Base-by-base conservation (phyloP, 2,329 filamentous ascomycete species). In the Lachnellula arida region DNA sequence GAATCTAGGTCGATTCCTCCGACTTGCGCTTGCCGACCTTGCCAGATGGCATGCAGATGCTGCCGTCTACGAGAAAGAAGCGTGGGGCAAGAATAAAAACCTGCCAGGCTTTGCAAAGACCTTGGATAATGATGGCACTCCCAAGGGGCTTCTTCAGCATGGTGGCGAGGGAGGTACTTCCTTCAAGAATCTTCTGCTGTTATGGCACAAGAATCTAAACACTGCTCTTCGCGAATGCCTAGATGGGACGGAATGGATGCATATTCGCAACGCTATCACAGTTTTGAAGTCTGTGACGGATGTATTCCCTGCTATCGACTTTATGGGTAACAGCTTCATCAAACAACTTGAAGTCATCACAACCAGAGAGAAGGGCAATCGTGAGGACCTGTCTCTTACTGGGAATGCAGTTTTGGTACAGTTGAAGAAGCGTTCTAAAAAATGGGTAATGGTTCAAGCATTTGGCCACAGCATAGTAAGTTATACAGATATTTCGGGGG, bases 211-310 rank as follows among this genome's bases (percentile, higher is more conserved):
- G 65, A 85, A 88, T 60, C 75, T 99, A 44, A 88, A 88, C 65
- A 82, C 77, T 49, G 90, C 93, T 2, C 76, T 99, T 53, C 92
- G 91, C 69, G 81, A 81, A 39, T 97, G 93, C 69, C 79, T 99
- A 47, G 84, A 84, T 17, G 87, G 87, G 28, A 85, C 83, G 34
- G 93, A 97, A 72, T 99, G 94, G 82, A 97, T 97, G 88, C 92
- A 97, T 71, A 96, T 97, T 69, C 86, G 93, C 54, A 99, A 99
- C 70, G 91, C 91, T 46, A 95, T 97, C 63, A 94, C 88, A 56
- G 80, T 97, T 4, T 78, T 99, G 57, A 95, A 94, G 69, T 81
- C 84, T 11, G 80, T 96, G 48, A 81, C 90, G 23, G 85, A 91
- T 50, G 81, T 85, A 66, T 99, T 96, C 78, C 95, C 94, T 4